These are phyloP conservation scores for Aspergillus felis DNA, from an alignment of 2,329 filamentous ascomycete genomes.

Conservation along the genomic window DNA sequence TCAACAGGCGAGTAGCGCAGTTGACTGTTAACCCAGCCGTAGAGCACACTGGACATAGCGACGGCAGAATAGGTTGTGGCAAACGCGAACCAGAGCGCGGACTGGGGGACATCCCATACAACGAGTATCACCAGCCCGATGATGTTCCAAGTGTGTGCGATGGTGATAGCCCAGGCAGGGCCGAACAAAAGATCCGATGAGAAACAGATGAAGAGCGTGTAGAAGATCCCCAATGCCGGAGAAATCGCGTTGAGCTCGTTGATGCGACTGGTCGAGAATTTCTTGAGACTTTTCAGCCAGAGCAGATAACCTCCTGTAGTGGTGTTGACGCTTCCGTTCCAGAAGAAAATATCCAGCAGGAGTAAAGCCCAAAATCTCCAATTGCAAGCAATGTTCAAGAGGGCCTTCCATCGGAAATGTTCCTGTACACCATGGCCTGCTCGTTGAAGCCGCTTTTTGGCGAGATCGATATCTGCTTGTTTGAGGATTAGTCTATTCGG, in stretches of 20 bases:
- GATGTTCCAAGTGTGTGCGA: conserved; percentile 49
- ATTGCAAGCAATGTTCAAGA: conserved; percentile 36
- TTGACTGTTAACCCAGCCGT: conserved; percentile 54
- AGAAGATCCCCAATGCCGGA: conserved; percentile 55
- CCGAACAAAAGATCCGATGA: conserved; percentile 52
- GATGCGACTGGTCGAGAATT: conserved; percentile 45
- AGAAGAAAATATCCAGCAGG: conserved; percentile 53
- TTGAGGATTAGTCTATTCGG: conserved; percentile 49
- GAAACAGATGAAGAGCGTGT: conserved; percentile 53
- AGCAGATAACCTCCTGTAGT: conserved; percentile 51
- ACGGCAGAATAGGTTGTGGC: conserved; percentile 48
- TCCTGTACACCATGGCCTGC: conserved; percentile 39
- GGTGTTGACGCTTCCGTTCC: conserved; percentile 50
- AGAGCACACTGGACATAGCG: conserved; percentile 53
- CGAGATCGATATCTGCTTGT: conserved; percentile 46
- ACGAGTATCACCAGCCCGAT: conserved; percentile 52
- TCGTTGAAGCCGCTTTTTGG: conserved; percentile 43
- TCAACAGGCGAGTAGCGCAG: conserved; percentile 41
- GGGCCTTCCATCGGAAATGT: conserved; percentile 24
- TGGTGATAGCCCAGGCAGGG: conserved; percentile 53
- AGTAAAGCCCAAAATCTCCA: conserved; percentile 52
- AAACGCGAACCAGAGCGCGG: conserved; percentile 53
- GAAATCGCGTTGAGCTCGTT: conserved; percentile 53
- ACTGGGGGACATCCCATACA: conserved; percentile 55
- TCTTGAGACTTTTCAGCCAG: conserved; percentile 55